Evolutionary conservation across 2,329 filamentous ascomycete genomes (phyloP).

Genomic region (Aspergillus spinulosporus): DNA sequence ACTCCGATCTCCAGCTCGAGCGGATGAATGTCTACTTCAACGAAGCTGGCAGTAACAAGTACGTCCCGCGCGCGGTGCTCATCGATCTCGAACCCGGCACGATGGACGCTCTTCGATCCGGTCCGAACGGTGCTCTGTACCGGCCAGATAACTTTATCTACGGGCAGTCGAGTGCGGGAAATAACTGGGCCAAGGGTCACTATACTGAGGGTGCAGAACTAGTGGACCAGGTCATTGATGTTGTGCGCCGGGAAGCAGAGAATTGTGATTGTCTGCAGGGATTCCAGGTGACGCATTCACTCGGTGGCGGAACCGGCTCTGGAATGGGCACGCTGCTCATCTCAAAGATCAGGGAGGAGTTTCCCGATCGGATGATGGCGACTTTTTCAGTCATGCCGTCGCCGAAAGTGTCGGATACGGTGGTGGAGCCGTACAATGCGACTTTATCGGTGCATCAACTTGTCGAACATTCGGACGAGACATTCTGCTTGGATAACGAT

Average conservation of each 20-base stretch:
- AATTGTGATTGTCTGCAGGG: constrained; percentile 67
- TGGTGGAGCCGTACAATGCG: constrained; percentile 68
- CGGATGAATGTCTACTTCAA: constrained; percentile 49
- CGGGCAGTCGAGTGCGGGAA: constrained; percentile 68
- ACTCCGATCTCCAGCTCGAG: not conserved
- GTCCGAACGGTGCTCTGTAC: constrained; percentile 62
- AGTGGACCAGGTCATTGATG: constrained; percentile 63
- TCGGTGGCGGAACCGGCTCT: constrained; percentile 67
- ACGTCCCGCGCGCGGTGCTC: constrained; percentile 67
- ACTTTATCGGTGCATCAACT: constrained; percentile 58
- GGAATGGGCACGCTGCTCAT: constrained; percentile 66
- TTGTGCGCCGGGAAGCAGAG: constrained; percentile 65
- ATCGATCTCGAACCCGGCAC: constrained; percentile 66
- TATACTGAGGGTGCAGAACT: constrained; percentile 69
- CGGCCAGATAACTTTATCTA: constrained; percentile 67
- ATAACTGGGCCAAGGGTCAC: constrained; percentile 68
- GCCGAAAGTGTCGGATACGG: constrained; percentile 63
- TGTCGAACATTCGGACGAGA: constrained; percentile 67
- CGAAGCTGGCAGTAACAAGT: constrained; percentile 64
- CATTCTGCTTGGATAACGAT: constrained; percentile 68
- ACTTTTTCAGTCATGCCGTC: constrained; percentile 67
- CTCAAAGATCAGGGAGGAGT: constrained; percentile 64
- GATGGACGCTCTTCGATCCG: constrained; percentile 67
- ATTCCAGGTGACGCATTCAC: constrained; percentile 68
- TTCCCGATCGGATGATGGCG: constrained; percentile 67